Base-by-base conservation (phyloP, 352 stramenopile genomes). In the Phytopythium aichiense region DNA sequence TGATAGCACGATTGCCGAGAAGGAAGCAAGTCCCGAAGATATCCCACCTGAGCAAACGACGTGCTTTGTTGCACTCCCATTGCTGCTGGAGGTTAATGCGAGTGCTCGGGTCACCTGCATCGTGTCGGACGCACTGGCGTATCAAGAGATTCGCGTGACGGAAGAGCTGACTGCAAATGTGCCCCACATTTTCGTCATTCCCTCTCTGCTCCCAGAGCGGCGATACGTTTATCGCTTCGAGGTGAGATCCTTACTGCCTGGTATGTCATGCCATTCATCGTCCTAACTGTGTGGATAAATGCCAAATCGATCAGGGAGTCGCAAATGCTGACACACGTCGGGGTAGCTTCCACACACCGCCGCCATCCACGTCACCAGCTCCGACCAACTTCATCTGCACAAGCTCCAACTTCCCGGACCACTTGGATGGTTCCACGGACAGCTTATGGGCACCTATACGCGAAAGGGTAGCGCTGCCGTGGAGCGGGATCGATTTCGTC, bases 201-300 rank as follows among this genome's bases (percentile, higher is more conserved):
- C 67, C 8, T 71, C 61, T 0, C 65, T 94, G 12, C 37, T 60
- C 7, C 79, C 79, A n/a, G 69, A 89, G 40, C 66, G 79, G 23
- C 68, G 84, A 58, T 94, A 88, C 33, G 60, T 88, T 0, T 91
- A 88, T 38, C 77, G 68, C 16, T 92, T 94, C 53, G 82, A 88
- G 61, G 77, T 84, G 38, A 9, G 58, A 9, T 9, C 7, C 33
- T 9, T 12, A 38, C 64, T 22, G 28, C 13, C 2, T 18, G 50
- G 28, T 30, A 30, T 30, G 28, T 4, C 28, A 30, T 30, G 28
- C 2, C 28, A 30, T 30, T 2, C 28, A 30, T 30, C 28, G 4
- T 30, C 28, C 49, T 37, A 55, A 52, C 23, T 25, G 3, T 52
- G 2, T 42, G 12, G 7, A 13, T 48, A 18, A 0, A 25, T 25